Evolutionary conservation across 2,329 filamentous ascomycete species (phyloP).

Genomic region (Leptodontidium sp.): DNA sequence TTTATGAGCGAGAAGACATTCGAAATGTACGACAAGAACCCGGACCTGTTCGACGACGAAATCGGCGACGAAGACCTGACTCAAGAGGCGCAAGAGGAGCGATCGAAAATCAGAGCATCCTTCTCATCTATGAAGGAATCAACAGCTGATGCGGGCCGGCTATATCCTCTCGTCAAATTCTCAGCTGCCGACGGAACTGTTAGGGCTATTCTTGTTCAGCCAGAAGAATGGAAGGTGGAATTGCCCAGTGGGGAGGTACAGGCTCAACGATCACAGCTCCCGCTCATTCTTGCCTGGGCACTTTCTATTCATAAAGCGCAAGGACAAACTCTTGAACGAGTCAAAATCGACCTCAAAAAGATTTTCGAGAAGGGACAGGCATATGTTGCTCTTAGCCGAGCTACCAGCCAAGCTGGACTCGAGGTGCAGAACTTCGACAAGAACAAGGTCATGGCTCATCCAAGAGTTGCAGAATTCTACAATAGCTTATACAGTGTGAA

Average conservation of each 20-base stretch:
- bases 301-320: slow-evolving; percentile 98
- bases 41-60: slow-evolving; percentile 60
- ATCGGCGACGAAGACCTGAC: slow-evolving; percentile 56
- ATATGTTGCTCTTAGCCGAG: slow-evolving; percentile 94
- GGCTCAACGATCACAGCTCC: slow-evolving; percentile 82
- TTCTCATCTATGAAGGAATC: slow-evolving; percentile 50
- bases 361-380: slow-evolving; percentile 98
- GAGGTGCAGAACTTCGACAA: slow-evolving; percentile 91
- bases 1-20: slow-evolving; percentile 79
- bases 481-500: slow-evolving; percentile 80
- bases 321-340: slow-evolving; percentile 86
- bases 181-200: slow-evolving; percentile 78
- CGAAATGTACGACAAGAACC: slow-evolving; percentile 63
- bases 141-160: slow-evolving; percentile 56
- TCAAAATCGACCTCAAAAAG: slow-evolving; percentile 90
- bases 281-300: slow-evolving; percentile 95
- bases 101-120: slow-evolving; percentile 52
- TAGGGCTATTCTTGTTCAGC: slow-evolving; percentile 80
- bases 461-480: slow-evolving; percentile 87
- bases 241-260: slow-evolving; percentile 94
- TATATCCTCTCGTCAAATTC: slow-evolving; percentile 88
- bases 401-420: slow-evolving; percentile 84
- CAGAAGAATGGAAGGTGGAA: slow-evolving; percentile 96
- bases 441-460: slow-evolving; percentile 92
- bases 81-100: slow-evolving; percentile 52